A percentile compares a stretch with the other conserved stretches of the same genome.
Conservation (phyloP, 1,139 yeast species). For the Debaryomyces fabryi region DNA sequence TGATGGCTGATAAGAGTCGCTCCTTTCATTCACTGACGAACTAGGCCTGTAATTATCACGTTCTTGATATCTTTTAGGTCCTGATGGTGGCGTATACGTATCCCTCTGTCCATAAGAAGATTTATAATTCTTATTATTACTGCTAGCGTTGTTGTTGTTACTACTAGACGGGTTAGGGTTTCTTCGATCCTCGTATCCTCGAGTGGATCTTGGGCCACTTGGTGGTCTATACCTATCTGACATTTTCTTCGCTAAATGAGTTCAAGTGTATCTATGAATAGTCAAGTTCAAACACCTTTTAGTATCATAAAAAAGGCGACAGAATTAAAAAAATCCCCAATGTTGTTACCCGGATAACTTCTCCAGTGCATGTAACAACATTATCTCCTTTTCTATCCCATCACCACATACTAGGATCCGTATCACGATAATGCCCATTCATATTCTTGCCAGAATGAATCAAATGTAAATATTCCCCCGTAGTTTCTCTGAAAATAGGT, state of each 20-base stretch:
- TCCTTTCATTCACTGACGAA: slow-evolving; percentile 4
- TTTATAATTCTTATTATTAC: slow-evolving; percentile 8
- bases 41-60: slow-evolving; percentile 23
- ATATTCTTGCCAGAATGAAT: neutral
- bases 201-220: slow-evolving; percentile 37
- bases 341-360: slow-evolving; percentile 10
- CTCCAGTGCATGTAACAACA: neutral
- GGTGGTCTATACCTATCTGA: slow-evolving; percentile 49
- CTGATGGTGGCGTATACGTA: slow-evolving; percentile 18
- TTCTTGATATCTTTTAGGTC: slow-evolving; percentile 19
- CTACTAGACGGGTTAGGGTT: slow-evolving; percentile 5
- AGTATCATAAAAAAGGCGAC: slow-evolving; percentile 5
- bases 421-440: neutral
- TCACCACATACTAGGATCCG: neutral
- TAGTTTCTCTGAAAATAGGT: neutral
- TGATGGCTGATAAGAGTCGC: slow-evolving; percentile 9
- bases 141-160: slow-evolving; percentile 3
- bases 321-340: slow-evolving; percentile 3
- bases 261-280: neutral
- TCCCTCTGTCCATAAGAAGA: slow-evolving; percentile 13
- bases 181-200: slow-evolving; percentile 19
- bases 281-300: neutral
- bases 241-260: slow-evolving; percentile 24
- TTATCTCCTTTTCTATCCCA: neutral
- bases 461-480: neutral